Base-by-base conservation (phyloP, 805 yeast genomes). In the Saccharomycopsis schoenii region DNA sequence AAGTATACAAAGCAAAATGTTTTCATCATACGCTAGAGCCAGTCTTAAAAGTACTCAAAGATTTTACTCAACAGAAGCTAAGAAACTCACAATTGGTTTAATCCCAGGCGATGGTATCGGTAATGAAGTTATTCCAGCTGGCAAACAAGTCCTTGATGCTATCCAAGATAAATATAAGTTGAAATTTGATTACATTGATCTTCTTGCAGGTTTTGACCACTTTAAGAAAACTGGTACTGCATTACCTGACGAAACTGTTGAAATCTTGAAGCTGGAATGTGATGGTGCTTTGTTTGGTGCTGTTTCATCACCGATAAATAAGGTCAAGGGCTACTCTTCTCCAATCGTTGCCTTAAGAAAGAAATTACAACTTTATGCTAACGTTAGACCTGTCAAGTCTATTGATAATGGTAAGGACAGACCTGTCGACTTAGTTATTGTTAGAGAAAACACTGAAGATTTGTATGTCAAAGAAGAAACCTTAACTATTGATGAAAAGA, bases 41-140 rank as follows among this genome's bases (percentile, higher is more conserved):
- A 24, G 43, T 25, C 52, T 47, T 15, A 62, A 60, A 62, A 58
- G 52, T 17, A n/a, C 60, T 4, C 21, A 41, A 25, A 56, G 60
- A 58, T 17, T 29, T 25, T 61, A 70, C 50, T 66, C 71, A 37
- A 72, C 77, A 62, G 65, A 72, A 12, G 71, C 72, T 63, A 82
- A 81, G 67, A 76, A 79, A 34, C 71, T 83, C 56, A 82, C 78
- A 60, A 81, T 83, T 65, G 87, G 82, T 62, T 80, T 94, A 71
- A 92, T 94, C 68, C 97, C 99, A 58, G 99, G 99, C 72, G 99
- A 94, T 73, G 99, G 99, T 66, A 94, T 94, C 68, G 99, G 99
- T 60, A 84, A 88, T 70, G 99, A 94, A 76, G 99, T 94, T 56
- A 92, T 94, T 63, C 99, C 99, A 64, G 76, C 98, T 54, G 99